phyloP scores from a whole-genome alignment of 257 asterid species.

The Solanum okadae region DNA sequence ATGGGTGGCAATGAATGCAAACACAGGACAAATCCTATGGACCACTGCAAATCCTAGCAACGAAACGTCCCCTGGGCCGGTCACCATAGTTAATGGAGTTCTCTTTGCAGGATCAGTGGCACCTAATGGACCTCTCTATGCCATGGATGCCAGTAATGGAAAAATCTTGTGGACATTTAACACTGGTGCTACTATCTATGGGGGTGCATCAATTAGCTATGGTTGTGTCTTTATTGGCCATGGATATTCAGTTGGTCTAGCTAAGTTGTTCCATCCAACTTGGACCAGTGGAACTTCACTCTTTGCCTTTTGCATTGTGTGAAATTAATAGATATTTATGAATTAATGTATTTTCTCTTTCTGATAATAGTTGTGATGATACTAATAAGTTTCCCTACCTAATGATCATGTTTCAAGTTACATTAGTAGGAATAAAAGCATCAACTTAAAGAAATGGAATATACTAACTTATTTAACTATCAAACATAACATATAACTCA shows the following conservation, averaged over 20 bases:
- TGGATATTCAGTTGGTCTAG: conserved; percentile 51
- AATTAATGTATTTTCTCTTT: neutral
- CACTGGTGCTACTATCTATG: conserved; percentile 59
- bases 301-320: conserved; percentile 45
- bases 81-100: conserved; percentile 53
- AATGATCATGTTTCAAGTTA: neutral
- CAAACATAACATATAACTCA: neutral
- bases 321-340: neutral
- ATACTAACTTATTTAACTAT: neutral
- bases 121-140: conserved; percentile 63
- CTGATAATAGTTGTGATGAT: neutral
- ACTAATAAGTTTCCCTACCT: neutral
- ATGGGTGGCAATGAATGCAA: conserved; percentile 79
- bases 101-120: conserved; percentile 60
- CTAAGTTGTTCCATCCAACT: conserved; percentile 62
- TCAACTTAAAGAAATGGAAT: neutral
- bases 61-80: conserved; percentile 52
- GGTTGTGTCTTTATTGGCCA: conserved; percentile 65
- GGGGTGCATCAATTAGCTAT: conserved; percentile 70
- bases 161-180: conserved; percentile 40
- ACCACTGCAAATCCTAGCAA: conserved; percentile 73
- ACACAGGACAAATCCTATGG: conserved; percentile 59
- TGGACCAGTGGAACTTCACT: conserved; percentile 63
- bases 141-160: conserved; percentile 59
- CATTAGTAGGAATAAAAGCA: neutral